These are phyloP conservation scores for Pseudopithomyces maydicus DNA, from an alignment of 2,329 filamentous ascomycete species.

Conservation along the genomic window DNA sequence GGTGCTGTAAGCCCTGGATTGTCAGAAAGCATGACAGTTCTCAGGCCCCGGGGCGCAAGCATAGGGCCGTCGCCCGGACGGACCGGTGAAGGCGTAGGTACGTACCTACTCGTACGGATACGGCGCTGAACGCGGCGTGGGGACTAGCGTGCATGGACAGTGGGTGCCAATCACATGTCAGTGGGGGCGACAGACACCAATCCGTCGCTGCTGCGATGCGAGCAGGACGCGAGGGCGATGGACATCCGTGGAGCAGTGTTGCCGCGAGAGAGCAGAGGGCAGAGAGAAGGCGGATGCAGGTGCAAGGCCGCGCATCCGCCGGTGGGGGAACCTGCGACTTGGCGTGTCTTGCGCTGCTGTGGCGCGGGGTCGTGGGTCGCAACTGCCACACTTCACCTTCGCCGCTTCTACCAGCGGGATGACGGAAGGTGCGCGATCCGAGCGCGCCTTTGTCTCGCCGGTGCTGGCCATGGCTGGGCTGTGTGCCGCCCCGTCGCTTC, in stretches of 20 bases:
- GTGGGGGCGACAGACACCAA: not conserved
- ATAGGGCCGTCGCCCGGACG: too few species aligned
- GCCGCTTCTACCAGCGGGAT: conserved; percentile 5
- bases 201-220: too few species aligned
- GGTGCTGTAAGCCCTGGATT: too few species aligned
- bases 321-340: not conserved
- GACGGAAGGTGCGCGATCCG: conserved; percentile 10
- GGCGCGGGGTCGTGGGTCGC: conserved; percentile 5
- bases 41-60: too few species aligned
- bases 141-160: not conserved
- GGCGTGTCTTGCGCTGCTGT: not conserved
- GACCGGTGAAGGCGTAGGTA: too few species aligned
- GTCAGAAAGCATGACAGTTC: too few species aligned
- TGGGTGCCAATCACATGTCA: not conserved
- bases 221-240: too few species aligned
- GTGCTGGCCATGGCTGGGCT: not conserved
- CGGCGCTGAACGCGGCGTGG: not conserved
- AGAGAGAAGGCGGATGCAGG: not conserved
- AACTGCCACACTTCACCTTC: conserved; percentile 8
- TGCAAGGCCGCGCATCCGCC: not conserved
- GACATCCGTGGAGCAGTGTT: too few species aligned
- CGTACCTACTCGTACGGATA: not conserved
- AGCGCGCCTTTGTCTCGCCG: not conserved
- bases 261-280: too few species aligned
- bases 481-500: not conserved